A percentile compares a stretch with the other conserved stretches of the same genome.
These are phyloP conservation scores for Coemansia sp. DNA, from an alignment of 192 early-diverging fungal species.

Conservation along the genomic window DNA sequence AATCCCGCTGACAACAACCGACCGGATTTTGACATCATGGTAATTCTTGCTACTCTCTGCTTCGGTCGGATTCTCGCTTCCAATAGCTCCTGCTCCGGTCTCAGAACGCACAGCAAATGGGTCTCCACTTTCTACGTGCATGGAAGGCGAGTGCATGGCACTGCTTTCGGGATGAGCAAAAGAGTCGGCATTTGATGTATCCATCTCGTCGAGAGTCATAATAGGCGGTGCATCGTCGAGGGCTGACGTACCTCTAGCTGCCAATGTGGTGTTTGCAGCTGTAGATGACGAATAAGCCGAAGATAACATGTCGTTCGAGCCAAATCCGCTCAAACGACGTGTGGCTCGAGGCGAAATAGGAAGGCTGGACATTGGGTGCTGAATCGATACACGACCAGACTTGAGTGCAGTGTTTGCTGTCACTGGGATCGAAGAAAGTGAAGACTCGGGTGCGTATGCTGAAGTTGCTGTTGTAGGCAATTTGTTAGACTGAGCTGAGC, in stretches of 20 bases:
- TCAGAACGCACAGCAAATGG: conserved; percentile 17
- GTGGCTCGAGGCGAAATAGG: conserved; percentile 36
- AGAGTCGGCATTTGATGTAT: conserved; percentile 3
- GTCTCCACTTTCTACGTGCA: conserved; percentile 1
- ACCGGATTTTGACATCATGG: conserved; percentile 31
- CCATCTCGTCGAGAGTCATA: conserved; percentile 45
- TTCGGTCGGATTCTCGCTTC: not conserved
- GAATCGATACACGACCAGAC: conserved; percentile 7
- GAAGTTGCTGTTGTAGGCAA: conserved; percentile 15
- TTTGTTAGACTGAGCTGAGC: conserved; percentile 27
- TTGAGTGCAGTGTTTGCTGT: conserved; percentile 2
- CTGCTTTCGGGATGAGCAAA: conserved; percentile 4
- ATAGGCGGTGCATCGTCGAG: conserved; percentile 49
- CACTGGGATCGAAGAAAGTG: conserved; percentile 13
- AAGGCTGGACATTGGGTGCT: conserved; percentile 19
- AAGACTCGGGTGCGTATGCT: conserved; percentile 7
- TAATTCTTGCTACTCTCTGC: conserved; percentile 26
- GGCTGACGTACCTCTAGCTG: conserved; percentile 12
- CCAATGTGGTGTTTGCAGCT: not conserved
- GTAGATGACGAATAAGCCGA: conserved; percentile 30
- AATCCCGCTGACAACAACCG: conserved; percentile 31
- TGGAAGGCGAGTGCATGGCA: not conserved
- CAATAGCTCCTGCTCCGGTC: not conserved
- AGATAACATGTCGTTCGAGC: conserved; percentile 53
- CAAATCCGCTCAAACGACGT: conserved; percentile 48